Evolutionary conservation across 2,329 filamentous ascomycete genomes (phyloP).

Genomic region (Aureobasidium namibiae): DNA sequence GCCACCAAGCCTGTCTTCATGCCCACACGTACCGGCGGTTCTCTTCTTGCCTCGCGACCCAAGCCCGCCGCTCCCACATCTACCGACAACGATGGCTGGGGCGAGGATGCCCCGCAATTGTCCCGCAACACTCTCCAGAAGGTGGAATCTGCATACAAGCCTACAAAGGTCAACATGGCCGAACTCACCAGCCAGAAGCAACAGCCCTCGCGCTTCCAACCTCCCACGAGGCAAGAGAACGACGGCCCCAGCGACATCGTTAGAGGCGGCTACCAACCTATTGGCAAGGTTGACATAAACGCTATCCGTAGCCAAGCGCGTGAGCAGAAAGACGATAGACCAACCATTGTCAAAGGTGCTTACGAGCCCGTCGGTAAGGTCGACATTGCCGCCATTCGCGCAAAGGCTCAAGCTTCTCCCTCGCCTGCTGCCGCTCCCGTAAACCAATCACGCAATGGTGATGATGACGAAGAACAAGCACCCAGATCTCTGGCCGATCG

Average conservation of each 20-base stretch:
- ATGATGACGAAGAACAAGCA: slow-evolving; percentile 40
- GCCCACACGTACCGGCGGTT: slow-evolving; percentile 52
- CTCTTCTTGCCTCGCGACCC: slow-evolving; percentile 58
- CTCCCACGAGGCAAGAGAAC: slow-evolving; percentile 35
- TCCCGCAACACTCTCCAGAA: slow-evolving; percentile 83
- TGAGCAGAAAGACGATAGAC: slow-evolving; percentile 65
- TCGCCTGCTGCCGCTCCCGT: slow-evolving; percentile 30
- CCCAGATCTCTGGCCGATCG: slow-evolving; percentile 66
- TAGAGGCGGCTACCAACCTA: slow-evolving; percentile 78
- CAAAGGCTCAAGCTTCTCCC: slow-evolving; percentile 60
- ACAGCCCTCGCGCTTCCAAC: slow-evolving; percentile 55
- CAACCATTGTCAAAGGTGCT: slow-evolving; percentile 77
- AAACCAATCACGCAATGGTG: slow-evolving; percentile 28
- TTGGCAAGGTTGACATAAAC: slow-evolving; percentile 96
- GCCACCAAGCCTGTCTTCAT: slow-evolving; percentile 90
- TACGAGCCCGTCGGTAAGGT: slow-evolving; percentile 96
- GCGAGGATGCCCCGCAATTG: slow-evolving; percentile 82
- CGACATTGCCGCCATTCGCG: slow-evolving; percentile 88
- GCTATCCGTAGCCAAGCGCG: slow-evolving; percentile 71
- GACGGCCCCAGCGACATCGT: slow-evolving; percentile 55
- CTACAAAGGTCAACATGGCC: slow-evolving; percentile 89
- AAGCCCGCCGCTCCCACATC: slow-evolving; percentile 44
- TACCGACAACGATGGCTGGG: slow-evolving; percentile 86
- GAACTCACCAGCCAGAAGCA: slow-evolving; percentile 69
- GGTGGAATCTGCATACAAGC: slow-evolving; percentile 85